Evolutionary conservation across 1,139 yeast species (phyloP).

Genomic region (Hanseniaspora gamundiae): DNA sequence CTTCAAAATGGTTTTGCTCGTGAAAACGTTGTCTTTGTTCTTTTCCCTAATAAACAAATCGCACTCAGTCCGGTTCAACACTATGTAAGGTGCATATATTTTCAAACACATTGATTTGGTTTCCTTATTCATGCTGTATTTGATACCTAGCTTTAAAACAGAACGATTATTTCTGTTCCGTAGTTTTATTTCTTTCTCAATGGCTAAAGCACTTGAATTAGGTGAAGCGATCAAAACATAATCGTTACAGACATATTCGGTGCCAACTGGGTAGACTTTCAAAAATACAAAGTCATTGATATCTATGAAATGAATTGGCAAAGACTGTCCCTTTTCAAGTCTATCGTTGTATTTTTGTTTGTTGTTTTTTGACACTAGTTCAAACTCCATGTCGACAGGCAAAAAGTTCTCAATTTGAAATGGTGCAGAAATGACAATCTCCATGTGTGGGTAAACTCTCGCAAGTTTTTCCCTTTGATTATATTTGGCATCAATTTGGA

Average conservation of each 20-base stretch:
- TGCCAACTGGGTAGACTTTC: conserved; percentile 55
- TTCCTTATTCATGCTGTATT: conserved; percentile 38
- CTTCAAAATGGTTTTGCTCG: conserved; percentile 19
- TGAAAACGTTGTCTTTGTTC: conserved; percentile 44
- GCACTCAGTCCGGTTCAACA: conserved; percentile 70
- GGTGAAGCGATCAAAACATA: conserved; percentile 72
- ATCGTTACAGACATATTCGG: conserved; percentile 59
- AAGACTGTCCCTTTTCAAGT: conserved; percentile 50
- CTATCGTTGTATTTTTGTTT: conserved; percentile 57
- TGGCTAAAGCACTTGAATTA: conserved; percentile 37
- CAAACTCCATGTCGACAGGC: conserved; percentile 69
- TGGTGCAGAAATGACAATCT: conserved; percentile 71
- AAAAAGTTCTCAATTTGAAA: conserved; percentile 71
- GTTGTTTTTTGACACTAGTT: conserved; percentile 68
- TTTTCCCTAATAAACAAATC: conserved; percentile 48
- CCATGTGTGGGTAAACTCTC: conserved; percentile 75
- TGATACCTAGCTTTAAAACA: conserved; percentile 46
- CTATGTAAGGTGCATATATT: conserved; percentile 74
- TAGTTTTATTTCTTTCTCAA: conserved; percentile 29
- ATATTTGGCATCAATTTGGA: conserved; percentile 62
- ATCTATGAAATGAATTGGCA: conserved; percentile 73
- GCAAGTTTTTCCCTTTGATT: conserved; percentile 58
- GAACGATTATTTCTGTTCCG: conserved; percentile 29
- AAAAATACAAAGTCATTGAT: conserved; percentile 50
- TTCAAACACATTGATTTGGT: conserved; percentile 48